phyloP scores from a whole-genome alignment of 768 basidiomycete genomes.

The Suillus subaureus region DNA sequence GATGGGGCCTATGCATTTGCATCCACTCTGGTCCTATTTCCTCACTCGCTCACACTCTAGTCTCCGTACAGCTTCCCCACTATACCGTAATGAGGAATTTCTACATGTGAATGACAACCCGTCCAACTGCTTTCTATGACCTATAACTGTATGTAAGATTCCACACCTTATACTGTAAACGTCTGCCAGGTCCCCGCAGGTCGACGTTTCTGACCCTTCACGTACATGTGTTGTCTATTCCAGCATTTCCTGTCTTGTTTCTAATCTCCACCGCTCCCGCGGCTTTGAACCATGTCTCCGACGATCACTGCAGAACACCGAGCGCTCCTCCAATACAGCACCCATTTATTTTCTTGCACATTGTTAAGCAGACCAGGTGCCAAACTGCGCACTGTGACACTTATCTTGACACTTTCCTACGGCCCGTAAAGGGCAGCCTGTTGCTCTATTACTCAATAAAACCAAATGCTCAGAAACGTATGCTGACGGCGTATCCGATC shows the following conservation, averaged over 20 bases:
- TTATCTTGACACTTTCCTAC: constrained; percentile 23
- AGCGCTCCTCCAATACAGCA: constrained; percentile 14
- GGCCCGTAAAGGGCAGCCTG: constrained; percentile 10
- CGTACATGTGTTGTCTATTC: constrained; percentile 35
- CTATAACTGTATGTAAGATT: constrained; percentile 32
- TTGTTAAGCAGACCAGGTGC: constrained; percentile 19
- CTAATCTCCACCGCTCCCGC: constrained; percentile 34
- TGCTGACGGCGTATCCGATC: constrained; percentile 5
- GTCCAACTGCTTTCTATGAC: constrained; percentile 28
- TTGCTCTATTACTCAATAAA: constrained; percentile 9
- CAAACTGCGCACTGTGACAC: constrained; percentile 29
- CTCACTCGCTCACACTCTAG: constrained; percentile 11
- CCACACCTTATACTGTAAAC: constrained; percentile 36
- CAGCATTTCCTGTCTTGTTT: constrained; percentile 24
- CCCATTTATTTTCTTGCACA: constrained; percentile 15
- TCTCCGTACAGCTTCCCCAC: constrained; percentile 32
- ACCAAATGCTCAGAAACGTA: not conserved
- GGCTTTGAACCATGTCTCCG: constrained; percentile 20
- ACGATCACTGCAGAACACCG: constrained; percentile 3
- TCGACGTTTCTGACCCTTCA: constrained; percentile 34
- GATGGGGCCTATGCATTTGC: not conserved
- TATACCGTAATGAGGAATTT: constrained; percentile 35
- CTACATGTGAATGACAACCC: constrained; percentile 37
- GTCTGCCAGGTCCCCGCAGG: constrained; percentile 36
- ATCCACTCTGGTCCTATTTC: constrained; percentile 17